Base-by-base conservation (phyloP, 2,329 filamentous ascomycete genomes). In the Sporothrix globosa region DNA sequence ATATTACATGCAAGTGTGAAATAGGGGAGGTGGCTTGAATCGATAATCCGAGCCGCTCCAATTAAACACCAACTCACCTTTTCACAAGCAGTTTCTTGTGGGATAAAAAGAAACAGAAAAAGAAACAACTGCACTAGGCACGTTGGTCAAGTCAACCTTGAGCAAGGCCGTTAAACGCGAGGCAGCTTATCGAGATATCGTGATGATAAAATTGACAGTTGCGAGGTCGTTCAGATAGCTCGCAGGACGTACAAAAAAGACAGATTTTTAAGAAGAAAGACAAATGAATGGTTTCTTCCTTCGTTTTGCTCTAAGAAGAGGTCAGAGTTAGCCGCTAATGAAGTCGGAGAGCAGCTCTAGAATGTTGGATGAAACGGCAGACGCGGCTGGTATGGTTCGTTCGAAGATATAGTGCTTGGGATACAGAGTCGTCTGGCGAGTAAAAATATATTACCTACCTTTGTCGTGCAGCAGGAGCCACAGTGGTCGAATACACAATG, bases 201-300 rank as follows among this genome's bases (percentile, higher is more conserved):
- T 5, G 44, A 65, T 66, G 27, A 46, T 24, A 41, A 39, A 67
- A 54, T 27, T 56, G 1, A 46, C 46, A 11, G n/a, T 2, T 11
- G 34, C 46, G 2, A 19, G 30, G 21, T 10, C n/a, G 54, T 39
- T 60, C 17, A 14, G 1, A 44, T 39, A 27, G 50, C 19, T 9
- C 14, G 17, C 17, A 21, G 44, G 67, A 34, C 21, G 56, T 63
- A 68, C 50, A 48, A 60, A 67, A 60, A 27, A 46, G 11, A 14
- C 24, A 52, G 11, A 34, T 5, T 39, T 30, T 53, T 34, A 27
- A 19, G 44, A 58, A 69, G 70, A 61, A 67, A 67, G 46, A 10
- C 70, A 71, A 69, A 17, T 69, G 34, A 69, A 71, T 67, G 70
- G 46, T 67, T 69, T 69, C 67, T 61, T 68, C 53, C 34, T 54